Conservation (phyloP, 768 basidiomycete genomes). For the Boletellus ananiceps region DNA sequence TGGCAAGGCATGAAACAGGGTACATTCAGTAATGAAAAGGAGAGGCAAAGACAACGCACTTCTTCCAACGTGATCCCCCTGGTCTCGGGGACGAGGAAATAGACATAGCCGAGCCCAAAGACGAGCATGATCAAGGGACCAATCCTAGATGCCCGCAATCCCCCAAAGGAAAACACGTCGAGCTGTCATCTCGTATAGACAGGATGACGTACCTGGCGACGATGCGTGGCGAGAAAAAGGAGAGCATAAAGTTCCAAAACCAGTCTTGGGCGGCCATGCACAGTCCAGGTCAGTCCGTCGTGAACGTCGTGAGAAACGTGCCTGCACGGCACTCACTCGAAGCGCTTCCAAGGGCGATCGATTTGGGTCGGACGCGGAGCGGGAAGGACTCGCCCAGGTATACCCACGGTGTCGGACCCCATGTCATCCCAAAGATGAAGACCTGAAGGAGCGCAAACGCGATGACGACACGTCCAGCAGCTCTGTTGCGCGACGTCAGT, state of each 20-base stretch:
- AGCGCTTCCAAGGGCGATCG: constrained; percentile 70
- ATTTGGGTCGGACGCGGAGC: constrained; percentile 71
- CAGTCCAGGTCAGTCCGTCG: background rate
- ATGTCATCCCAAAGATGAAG: constrained; percentile 65
- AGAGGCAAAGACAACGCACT: background rate
- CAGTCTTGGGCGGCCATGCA: constrained; percentile 35
- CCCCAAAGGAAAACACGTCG: background rate
- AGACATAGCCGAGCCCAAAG: constrained; percentile 72
- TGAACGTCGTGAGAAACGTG: too few relatives aligned
- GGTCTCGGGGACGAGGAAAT: constrained; percentile 75
- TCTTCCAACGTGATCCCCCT: constrained; percentile 66
- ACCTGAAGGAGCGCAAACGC: constrained; percentile 78
- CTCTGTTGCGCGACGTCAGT: constrained; percentile 53
- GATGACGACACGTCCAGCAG: constrained; percentile 63
- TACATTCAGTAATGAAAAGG: too few relatives aligned
- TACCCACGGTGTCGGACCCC: constrained; percentile 76
- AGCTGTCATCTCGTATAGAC: background rate
- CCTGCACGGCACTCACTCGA: constrained; percentile 32
- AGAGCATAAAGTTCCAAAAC: constrained; percentile 74
- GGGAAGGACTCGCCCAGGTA: constrained; percentile 81
- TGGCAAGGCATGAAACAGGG: too few relatives aligned
- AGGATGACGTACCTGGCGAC: constrained; percentile 40
- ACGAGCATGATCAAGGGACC: constrained; percentile 72
- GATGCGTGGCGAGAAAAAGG: constrained; percentile 69
- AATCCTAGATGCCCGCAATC: constrained; percentile 36